These are phyloP conservation scores for Alternaria triticina DNA, from an alignment of 2,329 filamentous ascomycete species.

Conservation along the genomic window DNA sequence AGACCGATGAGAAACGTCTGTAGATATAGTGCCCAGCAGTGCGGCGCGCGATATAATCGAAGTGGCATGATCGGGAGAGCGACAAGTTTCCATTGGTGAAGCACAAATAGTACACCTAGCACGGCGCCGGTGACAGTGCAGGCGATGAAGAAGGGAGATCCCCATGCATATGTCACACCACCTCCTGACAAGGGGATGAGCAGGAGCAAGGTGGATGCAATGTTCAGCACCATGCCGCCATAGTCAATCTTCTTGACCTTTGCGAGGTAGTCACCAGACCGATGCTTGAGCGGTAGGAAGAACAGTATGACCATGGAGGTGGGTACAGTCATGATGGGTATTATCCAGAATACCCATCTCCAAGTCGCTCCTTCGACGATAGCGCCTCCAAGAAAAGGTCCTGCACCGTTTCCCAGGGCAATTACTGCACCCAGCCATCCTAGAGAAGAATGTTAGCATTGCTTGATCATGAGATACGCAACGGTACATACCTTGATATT, in stretches of 20 bases:
- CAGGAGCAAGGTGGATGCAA: constrained; percentile 65
- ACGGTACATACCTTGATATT: constrained; percentile 39
- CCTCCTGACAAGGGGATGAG: constrained; percentile 69
- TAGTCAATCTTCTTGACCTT: constrained; percentile 66
- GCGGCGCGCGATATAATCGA: constrained; percentile 60
- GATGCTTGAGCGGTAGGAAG: constrained; percentile 49
- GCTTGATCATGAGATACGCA: no score
- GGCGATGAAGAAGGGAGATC: constrained; percentile 63
- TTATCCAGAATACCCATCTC: constrained; percentile 25
- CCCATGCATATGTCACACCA: constrained; percentile 63
- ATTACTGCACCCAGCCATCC: constrained; percentile 25
- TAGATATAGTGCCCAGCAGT: constrained; percentile 61
- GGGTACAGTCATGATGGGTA: constrained; percentile 21
- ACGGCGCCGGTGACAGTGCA: constrained; percentile 61
- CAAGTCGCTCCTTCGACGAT: constrained; percentile 24
- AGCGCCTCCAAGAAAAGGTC: constrained; percentile 28
- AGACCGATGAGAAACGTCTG: constrained; percentile 67
- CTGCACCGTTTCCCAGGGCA: constrained; percentile 26
- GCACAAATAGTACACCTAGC: constrained; percentile 56
- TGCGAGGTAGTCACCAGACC: constrained; percentile 53
- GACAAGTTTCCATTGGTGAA: constrained; percentile 64
- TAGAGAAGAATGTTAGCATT: neutral
- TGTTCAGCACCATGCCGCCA: constrained; percentile 61
- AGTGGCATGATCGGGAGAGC: constrained; percentile 65
- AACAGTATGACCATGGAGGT: constrained; percentile 18